Conservation (phyloP, 306 rosid species). For the Castanea sativa region DNA sequence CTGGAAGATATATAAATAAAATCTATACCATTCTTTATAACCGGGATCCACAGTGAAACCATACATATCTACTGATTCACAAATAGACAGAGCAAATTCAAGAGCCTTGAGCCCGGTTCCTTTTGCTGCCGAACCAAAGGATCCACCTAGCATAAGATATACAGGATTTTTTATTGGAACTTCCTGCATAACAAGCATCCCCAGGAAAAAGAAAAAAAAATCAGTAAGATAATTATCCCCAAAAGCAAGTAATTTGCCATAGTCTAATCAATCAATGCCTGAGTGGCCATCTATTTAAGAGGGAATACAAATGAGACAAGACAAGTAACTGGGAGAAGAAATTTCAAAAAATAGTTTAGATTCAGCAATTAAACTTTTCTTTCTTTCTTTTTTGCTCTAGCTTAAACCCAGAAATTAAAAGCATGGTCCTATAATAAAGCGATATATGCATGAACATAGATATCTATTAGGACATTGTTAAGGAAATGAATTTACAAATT, state of each 20-base stretch:
- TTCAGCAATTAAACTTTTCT: background rate
- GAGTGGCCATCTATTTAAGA: background rate
- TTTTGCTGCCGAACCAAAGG: conserved; percentile 98
- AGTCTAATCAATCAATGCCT: background rate
- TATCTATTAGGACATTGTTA: background rate
- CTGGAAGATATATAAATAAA: background rate
- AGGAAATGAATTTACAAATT: background rate
- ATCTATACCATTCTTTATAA: conserved; percentile 85
- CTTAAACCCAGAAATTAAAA: background rate
- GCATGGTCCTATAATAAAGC: background rate
- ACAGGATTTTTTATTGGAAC: conserved; percentile 83
- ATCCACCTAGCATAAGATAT: conserved; percentile 92
- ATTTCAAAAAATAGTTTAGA: background rate
- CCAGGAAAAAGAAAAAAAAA: background rate
- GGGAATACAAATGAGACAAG: background rate
- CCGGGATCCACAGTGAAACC: conserved; percentile 99
- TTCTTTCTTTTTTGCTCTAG: background rate
- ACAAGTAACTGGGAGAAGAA: background rate
- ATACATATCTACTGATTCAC: conserved; percentile 96
- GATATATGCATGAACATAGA: background rate
- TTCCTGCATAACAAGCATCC: conserved; percentile 65
- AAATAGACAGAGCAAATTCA: conserved; percentile 90
- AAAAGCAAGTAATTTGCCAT: background rate
- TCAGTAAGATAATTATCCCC: background rate
- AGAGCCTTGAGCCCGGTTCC: conserved; percentile 99